These are phyloP conservation scores for Arctium lappa DNA, from an alignment of 129 eudicot species.

Conservation along the genomic window DNA sequence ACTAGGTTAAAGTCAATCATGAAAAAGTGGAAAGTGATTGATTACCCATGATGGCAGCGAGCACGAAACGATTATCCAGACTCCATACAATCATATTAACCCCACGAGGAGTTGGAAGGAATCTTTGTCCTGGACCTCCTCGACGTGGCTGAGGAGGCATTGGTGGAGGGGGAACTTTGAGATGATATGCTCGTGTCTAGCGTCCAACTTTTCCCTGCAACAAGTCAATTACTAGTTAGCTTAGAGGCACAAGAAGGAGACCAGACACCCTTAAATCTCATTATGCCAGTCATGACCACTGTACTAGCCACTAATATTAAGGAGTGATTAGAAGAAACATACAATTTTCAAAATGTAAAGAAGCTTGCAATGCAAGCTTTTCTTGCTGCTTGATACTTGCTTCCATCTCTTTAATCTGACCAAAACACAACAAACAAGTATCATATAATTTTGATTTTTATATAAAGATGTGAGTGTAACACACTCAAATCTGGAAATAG, in stretches of 20 bases:
- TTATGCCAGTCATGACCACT: not conserved
- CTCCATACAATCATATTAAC: conserved; percentile 99
- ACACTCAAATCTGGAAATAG: no score
- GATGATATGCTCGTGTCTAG: conserved; percentile 89
- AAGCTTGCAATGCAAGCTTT: conserved; percentile 68
- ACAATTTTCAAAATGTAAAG: conserved; percentile 55
- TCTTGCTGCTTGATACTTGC: conserved; percentile 66
- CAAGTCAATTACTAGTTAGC: not conserved
- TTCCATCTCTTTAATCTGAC: conserved; percentile 86
- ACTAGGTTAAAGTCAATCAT: not conserved
- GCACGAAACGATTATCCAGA: conserved; percentile 95
- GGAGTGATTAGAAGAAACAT: conserved; percentile 24
- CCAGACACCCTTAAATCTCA: not conserved
- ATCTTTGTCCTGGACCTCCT: conserved; percentile 98
- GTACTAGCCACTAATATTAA: not conserved
- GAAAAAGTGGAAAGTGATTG: conserved; percentile 13
- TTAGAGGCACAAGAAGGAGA: not conserved
- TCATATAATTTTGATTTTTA: not conserved
- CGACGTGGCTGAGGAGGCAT: conserved; percentile 98
- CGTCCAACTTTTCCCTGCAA: conserved; percentile 84
- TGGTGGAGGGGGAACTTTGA: conserved; percentile 99
- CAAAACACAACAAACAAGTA: not conserved
- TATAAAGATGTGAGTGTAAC: not conserved
- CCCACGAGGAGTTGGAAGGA: conserved; percentile 99
- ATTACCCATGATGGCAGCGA: conserved; percentile 99